Evolutionary conservation across 768 basidiomycete genomes (phyloP).

Genomic region (Rhizopogon salebrosus): DNA sequence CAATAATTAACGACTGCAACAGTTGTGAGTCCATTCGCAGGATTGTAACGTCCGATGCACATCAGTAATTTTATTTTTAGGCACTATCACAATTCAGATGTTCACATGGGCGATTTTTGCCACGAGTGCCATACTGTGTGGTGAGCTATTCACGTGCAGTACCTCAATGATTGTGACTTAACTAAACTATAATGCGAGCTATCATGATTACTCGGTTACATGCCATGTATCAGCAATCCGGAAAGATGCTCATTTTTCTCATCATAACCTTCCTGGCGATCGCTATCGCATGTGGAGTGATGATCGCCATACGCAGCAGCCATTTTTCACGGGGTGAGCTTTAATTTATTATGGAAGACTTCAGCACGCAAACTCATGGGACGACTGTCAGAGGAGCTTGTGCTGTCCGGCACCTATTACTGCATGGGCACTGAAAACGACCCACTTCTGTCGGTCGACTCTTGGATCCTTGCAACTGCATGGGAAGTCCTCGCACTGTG

Average conservation of each 20-base stretch:
- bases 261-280: too few relatives aligned
- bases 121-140: not conserved
- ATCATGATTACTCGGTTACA: too few relatives aligned
- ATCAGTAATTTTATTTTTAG: not conserved
- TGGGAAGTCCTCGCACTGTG: not conserved
- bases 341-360: not conserved
- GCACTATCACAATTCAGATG: not conserved
- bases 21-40: not conserved
- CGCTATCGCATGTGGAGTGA: not conserved
- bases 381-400: not conserved
- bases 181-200: not conserved
- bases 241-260: too few relatives aligned
- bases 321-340: not conserved
- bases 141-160: not conserved
- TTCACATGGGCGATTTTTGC: not conserved
- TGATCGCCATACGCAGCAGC: not conserved
- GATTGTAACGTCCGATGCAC: not conserved
- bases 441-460: not conserved
- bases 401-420: not conserved
- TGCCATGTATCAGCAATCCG: too few relatives aligned
- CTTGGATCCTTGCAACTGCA: not conserved
- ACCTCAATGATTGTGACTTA: not conserved
- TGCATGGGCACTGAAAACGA: not conserved
- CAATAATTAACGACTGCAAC: not conserved
- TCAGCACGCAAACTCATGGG: not conserved